Conservation (phyloP, 441 rosid species). For the Adansonia grandidieri region DNA sequence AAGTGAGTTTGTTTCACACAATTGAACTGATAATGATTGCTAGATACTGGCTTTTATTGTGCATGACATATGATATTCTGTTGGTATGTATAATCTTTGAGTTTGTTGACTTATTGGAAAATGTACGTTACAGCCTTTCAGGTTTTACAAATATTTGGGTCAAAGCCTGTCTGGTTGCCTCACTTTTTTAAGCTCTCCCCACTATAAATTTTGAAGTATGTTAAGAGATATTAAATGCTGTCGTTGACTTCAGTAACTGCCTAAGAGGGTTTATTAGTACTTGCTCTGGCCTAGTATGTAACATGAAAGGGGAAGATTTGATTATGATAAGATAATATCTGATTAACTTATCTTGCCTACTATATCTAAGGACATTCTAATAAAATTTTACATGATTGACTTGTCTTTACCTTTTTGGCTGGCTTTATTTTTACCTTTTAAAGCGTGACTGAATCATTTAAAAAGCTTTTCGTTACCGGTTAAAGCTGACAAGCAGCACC, state of each 20-base stretch:
- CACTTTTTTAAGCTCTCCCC: background rate
- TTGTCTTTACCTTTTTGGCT: background rate
- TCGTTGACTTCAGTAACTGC: background rate
- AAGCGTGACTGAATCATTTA: background rate
- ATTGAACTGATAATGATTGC: conserved; percentile 14
- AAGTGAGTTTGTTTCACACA: conserved; percentile 59
- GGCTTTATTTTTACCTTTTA: background rate
- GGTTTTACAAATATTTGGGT: conserved; percentile 2
- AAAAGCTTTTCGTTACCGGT: conserved; percentile 12
- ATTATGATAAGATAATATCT: background rate
- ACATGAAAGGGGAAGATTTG: background rate
- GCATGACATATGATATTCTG: conserved; percentile 4
- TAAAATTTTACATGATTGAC: background rate
- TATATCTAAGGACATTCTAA: background rate
- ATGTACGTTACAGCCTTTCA: background rate
- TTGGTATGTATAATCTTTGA: conserved; percentile 4
- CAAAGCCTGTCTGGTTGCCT: background rate
- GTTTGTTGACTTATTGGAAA: conserved; percentile 12
- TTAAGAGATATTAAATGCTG: background rate
- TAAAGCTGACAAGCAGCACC: background rate
- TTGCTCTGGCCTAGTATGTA: background rate
- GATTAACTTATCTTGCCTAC: background rate
- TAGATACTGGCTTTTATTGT: background rate
- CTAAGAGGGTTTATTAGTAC: background rate
- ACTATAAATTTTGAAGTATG: conserved; percentile 16